phyloP scores from a whole-genome alignment of 2,329 filamentous ascomycete species.

The Ophiostoma sp. region DNA sequence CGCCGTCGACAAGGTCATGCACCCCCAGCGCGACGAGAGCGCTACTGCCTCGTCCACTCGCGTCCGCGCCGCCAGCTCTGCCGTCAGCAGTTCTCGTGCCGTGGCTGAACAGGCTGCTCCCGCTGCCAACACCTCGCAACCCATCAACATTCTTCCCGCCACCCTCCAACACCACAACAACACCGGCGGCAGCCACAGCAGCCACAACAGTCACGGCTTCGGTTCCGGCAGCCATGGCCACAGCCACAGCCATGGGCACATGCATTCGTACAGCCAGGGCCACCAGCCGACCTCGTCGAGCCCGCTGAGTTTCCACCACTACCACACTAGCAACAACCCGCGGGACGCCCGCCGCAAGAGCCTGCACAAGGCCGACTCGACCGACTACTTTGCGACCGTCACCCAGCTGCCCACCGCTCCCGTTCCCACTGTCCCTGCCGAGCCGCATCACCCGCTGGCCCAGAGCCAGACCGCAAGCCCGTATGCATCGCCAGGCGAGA shows the following conservation, averaged over 20 bases:
- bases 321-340: conserved; percentile 32
- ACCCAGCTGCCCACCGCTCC: conserved; percentile 44
- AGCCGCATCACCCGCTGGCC: conserved; percentile 67
- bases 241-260: conserved; percentile 20
- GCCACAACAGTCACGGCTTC: not conserved
- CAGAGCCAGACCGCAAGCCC: conserved; percentile 74
- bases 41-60: conserved; percentile 42
- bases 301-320: conserved; percentile 52
- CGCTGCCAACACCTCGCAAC: conserved; percentile 37
- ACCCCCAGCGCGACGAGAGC: conserved; percentile 59
- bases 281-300: conserved; percentile 4
- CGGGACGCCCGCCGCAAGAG: conserved; percentile 55
- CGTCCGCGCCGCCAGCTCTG: conserved; percentile 61
- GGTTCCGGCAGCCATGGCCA: conserved; percentile 11
- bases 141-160: conserved; percentile 44
- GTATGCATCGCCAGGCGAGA: conserved; percentile 45
- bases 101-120: conserved; percentile 48
- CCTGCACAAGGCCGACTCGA: conserved; percentile 55
- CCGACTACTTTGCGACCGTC: conserved; percentile 55
- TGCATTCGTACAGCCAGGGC: conserved; percentile 24
- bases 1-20: conserved; percentile 63
- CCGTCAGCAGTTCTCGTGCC: conserved; percentile 54
- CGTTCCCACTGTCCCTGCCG: not conserved
- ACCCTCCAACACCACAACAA: conserved; percentile 33
- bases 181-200: not conserved